Evolutionary conservation across 176 grass and related monocot species (phyloP).

Genomic region (Chrysopogon serrulatus): DNA sequence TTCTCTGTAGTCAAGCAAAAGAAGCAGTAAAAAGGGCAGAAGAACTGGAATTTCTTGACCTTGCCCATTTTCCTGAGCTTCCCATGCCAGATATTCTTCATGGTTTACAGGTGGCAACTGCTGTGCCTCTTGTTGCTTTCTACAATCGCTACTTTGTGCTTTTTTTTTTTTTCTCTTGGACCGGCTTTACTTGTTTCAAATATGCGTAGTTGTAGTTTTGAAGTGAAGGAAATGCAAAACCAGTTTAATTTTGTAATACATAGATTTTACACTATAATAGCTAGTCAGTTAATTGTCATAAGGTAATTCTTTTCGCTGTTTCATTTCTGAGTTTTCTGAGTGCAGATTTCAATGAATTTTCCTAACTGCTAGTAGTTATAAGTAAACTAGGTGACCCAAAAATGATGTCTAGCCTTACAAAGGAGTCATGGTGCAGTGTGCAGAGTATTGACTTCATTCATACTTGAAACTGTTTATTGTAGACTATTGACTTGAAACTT

Average conservation of each 20-base stretch:
- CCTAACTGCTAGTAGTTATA: neutral
- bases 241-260: neutral
- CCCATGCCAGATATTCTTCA: conserved; percentile 94
- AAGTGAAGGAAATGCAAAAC: neutral
- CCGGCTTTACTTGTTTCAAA: neutral
- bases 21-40: conserved; percentile 67
- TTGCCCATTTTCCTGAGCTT: conserved; percentile 83
- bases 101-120: conserved; percentile 66
- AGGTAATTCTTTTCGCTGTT: neutral
- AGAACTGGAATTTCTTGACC: conserved; percentile 84
- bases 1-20: conserved; percentile 83
- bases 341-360: neutral
- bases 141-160: neutral
- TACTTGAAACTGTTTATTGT: neutral
- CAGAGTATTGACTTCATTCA: neutral
- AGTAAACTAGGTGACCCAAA: neutral
- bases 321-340: neutral
- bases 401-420: neutral
- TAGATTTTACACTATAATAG: neutral
- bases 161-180: neutral
- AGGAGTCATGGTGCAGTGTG: neutral
- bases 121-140: neutral
- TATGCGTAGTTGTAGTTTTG: neutral
- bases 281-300: neutral
- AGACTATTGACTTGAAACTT: neutral